Conservation (phyloP, 306 rosid genomes). For the Herpetospermum pedunculosum region DNA sequence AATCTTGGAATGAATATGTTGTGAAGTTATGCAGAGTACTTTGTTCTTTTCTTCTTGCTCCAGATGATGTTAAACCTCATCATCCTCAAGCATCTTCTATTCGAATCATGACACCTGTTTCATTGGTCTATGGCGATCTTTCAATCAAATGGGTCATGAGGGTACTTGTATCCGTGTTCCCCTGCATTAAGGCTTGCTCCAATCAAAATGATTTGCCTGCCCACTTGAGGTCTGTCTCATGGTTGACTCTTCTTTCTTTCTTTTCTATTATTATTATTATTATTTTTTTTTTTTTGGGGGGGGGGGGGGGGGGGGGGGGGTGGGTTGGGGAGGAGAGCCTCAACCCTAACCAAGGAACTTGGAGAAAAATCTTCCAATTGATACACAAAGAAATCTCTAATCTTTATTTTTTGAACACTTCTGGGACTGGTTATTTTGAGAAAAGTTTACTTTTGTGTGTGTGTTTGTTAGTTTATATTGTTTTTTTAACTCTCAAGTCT, state of each 20-base stretch:
- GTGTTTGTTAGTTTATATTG: neutral
- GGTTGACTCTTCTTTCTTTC: constrained; percentile 4
- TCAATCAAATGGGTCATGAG: constrained; percentile 79
- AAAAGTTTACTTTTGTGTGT: neutral
- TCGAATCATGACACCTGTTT: constrained; percentile 40
- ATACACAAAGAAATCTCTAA: neutral
- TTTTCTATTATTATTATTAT: neutral
- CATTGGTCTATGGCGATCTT: constrained; percentile 53
- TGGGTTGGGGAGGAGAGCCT: neutral
- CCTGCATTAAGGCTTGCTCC: constrained; percentile 85
- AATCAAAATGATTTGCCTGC: constrained; percentile 55
- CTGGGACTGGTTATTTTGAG: neutral
- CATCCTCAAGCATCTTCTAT: constrained; percentile 40
- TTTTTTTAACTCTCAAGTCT: neutral
- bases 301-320: no score
- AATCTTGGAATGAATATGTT: constrained; percentile 63
- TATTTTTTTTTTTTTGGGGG: no score
- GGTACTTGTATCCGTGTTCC: constrained; percentile 66
- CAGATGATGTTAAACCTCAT: constrained; percentile 46
- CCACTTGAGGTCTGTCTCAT: constrained; percentile 56
- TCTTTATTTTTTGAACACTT: neutral
- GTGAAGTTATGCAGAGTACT: constrained; percentile 56
- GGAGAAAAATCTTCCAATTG: neutral
- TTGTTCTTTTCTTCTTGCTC: constrained; percentile 74
- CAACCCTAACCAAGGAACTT: neutral